Evolutionary conservation across 192 early-diverging fungal genomes (phyloP), one percentile per base, ranked within the genome.

Genomic region (Backusella tuberculispora): DNA sequence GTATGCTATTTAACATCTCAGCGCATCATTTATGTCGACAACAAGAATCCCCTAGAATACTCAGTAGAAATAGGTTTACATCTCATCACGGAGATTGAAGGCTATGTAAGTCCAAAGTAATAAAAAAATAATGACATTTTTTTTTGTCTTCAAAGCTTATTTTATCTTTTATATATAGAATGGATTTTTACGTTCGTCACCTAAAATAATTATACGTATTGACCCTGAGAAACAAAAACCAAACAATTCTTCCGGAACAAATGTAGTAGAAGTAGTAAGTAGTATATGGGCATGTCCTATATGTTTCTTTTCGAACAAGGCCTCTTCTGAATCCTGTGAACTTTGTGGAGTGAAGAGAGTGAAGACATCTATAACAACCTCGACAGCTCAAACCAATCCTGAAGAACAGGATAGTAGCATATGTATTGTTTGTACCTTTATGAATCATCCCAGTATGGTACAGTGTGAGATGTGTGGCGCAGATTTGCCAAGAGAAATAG

Each of bases 401-500:
- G 73, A 70, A 21, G 46, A 15, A 0, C 50, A 44, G 7, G n/a
- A 40, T 47, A 72, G 17, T 15, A 77, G 76, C 45, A 73, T 83
- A 8, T 98, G 96, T 75, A 86, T 89, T 6, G 79, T 81, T 1
- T 98, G 96, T 75, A 98, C 96, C 19, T 98, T 97, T 76, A 83
- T 93, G 48, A 98, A 98, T 78, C 93, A 96, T 78, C 80, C 87
- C 2, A 91, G 89, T 72, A 90, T 95, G 89, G 78, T 81, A 8
- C 82, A 82, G 14, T 98, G 96, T 79, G 95, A 98, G 72, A 91
- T 97, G 74, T 98, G 96, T 81, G 91, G 89, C 21, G 80, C 88
- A 5, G 79, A 91, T 72, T 85, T 98, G 14, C 26, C 60, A 34
- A 74, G 41, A 65, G 77, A 79, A 60, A 67, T 76, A 15, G 40